Evolutionary conservation across 2,329 filamentous ascomycete genomes (phyloP), one percentile per base, ranked within the genome.

Genomic region (Aspergillus texensis): DNA sequence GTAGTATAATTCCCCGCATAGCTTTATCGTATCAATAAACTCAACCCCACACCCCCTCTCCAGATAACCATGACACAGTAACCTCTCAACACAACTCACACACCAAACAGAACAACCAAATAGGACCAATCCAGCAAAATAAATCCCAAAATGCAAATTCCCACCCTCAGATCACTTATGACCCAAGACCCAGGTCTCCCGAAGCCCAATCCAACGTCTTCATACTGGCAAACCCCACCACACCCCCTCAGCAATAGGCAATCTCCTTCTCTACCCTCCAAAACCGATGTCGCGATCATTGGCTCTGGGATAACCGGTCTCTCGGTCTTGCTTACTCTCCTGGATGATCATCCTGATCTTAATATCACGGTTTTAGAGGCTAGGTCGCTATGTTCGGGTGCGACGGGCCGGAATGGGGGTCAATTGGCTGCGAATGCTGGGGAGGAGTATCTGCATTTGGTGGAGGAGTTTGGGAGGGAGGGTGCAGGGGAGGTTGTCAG

Each of bases 391-490:
- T 76, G 75, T 41, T 78, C 75, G 8, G 77, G 77, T 19, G 77
- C 77, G 1, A 78, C 77, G 1, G 77, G 77, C 2, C 70, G 77
- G 12, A 78, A 79, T 70, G 77, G 76, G 14, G 77, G 76, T 0
- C 75, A 78, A 50, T 68, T 74, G 64, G 69, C 69, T 12, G 61
- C 68, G 2, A 74, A 73, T 55, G 69, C 66, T 1, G 72, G 71
- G 16, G 72, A 74, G 56, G 68, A 72, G 56, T 74, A 74, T 54
- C 45, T 60, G 48, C 55, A 69, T 60, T 60, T 74, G 5, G 67
- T 64, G 3, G 54, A 65, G 10, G 57, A 48, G 6, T 64, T 70
- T 50, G 72, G 72, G 0, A 19, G 67, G 0, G 68, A 77, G 54
- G 74, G 71, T 16, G 80, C 75, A 0, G 70, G 72, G 34, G 75